Percentiles rank a stretch among this genome's conserved stretches.
phyloP scores from a whole-genome alignment of 2,329 filamentous ascomycete genomes.

The Endocalyx cinctus region DNA sequence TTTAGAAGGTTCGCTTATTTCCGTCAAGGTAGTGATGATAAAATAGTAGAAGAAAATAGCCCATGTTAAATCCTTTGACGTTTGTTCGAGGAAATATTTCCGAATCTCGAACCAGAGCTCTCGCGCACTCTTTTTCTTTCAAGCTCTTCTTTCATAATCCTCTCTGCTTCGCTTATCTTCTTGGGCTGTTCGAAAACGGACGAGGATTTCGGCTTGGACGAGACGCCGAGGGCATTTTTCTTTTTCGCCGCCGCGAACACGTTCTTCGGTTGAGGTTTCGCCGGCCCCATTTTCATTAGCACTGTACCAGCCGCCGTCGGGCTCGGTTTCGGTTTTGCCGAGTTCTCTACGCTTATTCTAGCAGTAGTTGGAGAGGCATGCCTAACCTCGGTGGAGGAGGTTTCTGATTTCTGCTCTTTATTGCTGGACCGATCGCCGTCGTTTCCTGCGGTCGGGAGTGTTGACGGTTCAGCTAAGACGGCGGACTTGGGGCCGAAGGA shows the following conservation, averaged over 20 bases:
- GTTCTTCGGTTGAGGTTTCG: conserved; percentile 68
- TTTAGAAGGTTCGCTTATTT: too few relatives aligned
- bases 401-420: background rate
- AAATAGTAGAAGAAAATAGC: conserved; percentile 7
- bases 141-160: conserved; percentile 84
- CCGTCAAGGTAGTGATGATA: too few relatives aligned
- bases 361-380: too few relatives aligned
- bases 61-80: conserved; percentile 40
- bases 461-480: conserved; percentile 12
- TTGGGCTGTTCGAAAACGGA: conserved; percentile 58
- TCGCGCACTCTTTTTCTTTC: conserved; percentile 62
- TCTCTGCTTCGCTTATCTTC: conserved; percentile 83
- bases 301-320: conserved; percentile 37
- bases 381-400: too few relatives aligned
- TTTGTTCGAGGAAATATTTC: conserved; percentile 46
- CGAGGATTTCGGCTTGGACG: conserved; percentile 61
- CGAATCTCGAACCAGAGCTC: conserved; percentile 39
- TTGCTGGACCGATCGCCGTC: too few relatives aligned
- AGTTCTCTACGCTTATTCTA: too few relatives aligned
- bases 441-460: background rate
- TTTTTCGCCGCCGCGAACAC: conserved; percentile 66
- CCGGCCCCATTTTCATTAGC: conserved; percentile 62
- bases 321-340: background rate
- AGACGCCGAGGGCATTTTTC: conserved; percentile 59
- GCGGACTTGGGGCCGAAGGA: conserved; percentile 53